Evolutionary conservation across 2,329 filamentous ascomycete species (phyloP).

Genomic region (Plenodomus lindquistii): DNA sequence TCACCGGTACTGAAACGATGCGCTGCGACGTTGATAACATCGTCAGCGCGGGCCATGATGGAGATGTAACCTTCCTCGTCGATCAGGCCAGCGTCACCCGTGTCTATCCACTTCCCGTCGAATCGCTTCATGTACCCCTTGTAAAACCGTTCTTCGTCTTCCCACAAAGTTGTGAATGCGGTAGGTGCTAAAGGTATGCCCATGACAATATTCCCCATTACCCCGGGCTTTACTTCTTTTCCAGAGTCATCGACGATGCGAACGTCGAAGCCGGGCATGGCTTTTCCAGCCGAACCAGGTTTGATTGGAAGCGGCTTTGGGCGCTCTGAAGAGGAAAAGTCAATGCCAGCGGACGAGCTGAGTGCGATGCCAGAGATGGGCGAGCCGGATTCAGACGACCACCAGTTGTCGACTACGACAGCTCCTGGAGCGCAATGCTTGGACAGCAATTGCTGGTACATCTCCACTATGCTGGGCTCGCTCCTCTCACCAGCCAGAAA

Average conservation of each 20-base stretch:
- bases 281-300: constrained; percentile 85
- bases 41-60: constrained; percentile 70
- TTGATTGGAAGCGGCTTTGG: constrained; percentile 65
- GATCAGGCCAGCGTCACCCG: constrained; percentile 86
- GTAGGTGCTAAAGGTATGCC: constrained; percentile 81
- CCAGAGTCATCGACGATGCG: constrained; percentile 81
- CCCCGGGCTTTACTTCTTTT: constrained; percentile 68
- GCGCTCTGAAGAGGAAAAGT: constrained; percentile 51
- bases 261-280: constrained; percentile 90
- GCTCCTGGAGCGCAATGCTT: constrained; percentile 67
- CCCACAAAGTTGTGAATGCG: constrained; percentile 82
- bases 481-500: constrained; percentile 90
- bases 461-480: constrained; percentile 80
- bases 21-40: constrained; percentile 94
- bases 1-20: constrained; percentile 85
- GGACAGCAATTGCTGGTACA: constrained; percentile 75
- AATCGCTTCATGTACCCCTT: constrained; percentile 84
- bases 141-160: constrained; percentile 84
- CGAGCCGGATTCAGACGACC: constrained; percentile 71
- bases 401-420: constrained; percentile 72
- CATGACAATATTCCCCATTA: constrained; percentile 91
- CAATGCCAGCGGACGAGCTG: constrained; percentile 63
- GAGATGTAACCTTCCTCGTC: constrained; percentile 71
- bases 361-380: constrained; percentile 69
- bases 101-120: constrained; percentile 81